phyloP scores from a whole-genome alignment of 495 filamentous ascomycete species.

The Hypoxylon rickii region DNA sequence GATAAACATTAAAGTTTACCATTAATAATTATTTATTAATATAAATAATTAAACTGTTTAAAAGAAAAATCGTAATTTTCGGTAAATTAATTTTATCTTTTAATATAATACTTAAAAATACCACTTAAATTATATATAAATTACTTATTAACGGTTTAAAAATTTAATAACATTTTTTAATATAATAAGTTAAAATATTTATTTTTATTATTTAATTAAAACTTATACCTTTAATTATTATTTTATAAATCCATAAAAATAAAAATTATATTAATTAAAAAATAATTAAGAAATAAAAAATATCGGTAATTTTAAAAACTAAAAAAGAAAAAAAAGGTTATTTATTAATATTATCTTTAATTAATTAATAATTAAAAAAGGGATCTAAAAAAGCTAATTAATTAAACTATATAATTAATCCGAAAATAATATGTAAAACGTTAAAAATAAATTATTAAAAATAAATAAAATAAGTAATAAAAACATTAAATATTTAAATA shows the following conservation, averaged over 20 bases:
- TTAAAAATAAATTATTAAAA: neutral
- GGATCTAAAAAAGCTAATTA: neutral
- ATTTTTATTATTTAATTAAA: neutral
- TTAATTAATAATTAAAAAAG: no score
- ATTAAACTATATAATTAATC: neutral
- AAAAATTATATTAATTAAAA: neutral
- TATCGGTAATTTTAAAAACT: neutral
- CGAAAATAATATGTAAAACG: neutral
- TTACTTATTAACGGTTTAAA: neutral
- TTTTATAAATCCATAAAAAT: neutral
- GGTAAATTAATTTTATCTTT: neutral
- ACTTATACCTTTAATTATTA: neutral
- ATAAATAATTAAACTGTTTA: neutral
- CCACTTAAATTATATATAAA: neutral
- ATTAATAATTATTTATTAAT: neutral
- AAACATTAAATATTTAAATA: neutral
- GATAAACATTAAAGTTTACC: neutral
- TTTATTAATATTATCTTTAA: no score
- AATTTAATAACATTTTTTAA: neutral
- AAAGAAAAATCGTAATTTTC: neutral
- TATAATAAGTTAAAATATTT: neutral
- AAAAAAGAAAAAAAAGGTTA: neutral
- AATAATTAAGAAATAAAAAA: neutral
- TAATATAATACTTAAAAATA: conserved; percentile 1
- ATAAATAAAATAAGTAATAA: no score